Evolutionary conservation across 306 rosid species (phyloP).

Genomic region (Pachyrhizus erosus): DNA sequence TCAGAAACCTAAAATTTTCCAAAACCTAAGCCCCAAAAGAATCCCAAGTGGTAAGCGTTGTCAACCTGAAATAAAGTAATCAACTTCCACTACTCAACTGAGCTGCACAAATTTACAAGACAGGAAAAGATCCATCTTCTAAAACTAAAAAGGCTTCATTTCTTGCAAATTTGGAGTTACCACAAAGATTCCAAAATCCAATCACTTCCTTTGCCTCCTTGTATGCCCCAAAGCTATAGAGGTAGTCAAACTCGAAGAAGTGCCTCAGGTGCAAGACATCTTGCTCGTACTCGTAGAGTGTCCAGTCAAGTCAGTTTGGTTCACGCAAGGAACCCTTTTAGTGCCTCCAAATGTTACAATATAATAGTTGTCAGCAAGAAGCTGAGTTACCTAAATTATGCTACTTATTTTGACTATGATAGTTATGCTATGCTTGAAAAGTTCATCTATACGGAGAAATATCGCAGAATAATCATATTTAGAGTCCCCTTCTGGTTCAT

Average conservation of each 20-base stretch:
- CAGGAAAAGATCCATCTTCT: conserved; percentile 16
- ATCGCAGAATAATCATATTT: not conserved
- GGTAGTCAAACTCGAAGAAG: conserved; percentile 15
- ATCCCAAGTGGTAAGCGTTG: no score
- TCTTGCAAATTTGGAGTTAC: conserved; percentile 9
- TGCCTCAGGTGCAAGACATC: not conserved
- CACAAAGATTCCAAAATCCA: conserved; percentile 5
- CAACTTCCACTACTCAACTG: conserved; percentile 23
- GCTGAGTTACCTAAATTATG: not conserved
- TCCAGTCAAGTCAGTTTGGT: not conserved
- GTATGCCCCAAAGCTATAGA: not conserved
- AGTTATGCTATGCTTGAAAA: not conserved
- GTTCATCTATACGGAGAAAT: not conserved
- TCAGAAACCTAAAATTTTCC: not conserved
- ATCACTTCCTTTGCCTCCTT: not conserved
- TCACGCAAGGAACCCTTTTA: not conserved
- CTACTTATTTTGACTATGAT: not conserved
- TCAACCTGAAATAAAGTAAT: no score
- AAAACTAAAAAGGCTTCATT: conserved; percentile 2
- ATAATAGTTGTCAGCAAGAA: conserved; percentile 2
- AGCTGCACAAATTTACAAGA: conserved; percentile 15
- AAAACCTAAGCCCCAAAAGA: conserved; percentile 8
- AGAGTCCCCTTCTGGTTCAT: not conserved
- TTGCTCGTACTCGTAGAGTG: not conserved
- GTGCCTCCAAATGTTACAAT: conserved; percentile 4